Evolutionary conservation across 352 stramenopile genomes (phyloP).

Genomic region (Hyaloperonospora brassicae): DNA sequence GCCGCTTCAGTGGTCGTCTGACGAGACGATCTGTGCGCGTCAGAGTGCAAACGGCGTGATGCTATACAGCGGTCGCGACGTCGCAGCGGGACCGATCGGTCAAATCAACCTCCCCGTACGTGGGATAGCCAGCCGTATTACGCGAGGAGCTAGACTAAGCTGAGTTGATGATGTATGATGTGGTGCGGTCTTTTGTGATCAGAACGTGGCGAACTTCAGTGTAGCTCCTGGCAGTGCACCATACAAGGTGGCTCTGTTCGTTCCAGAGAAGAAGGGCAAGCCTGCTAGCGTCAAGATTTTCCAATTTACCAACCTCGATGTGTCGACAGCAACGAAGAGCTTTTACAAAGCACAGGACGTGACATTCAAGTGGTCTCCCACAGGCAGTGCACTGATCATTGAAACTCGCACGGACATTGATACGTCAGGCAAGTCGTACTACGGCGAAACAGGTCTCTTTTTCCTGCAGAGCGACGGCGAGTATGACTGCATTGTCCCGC

Average conservation of each 20-base stretch:
- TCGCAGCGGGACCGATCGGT: slow-evolving; percentile 48
- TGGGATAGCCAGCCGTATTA: background rate
- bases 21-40: slow-evolving; percentile 81
- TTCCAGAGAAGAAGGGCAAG: slow-evolving; percentile 87
- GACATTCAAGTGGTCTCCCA: slow-evolving; percentile 86
- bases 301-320: slow-evolving; percentile 59
- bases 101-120: slow-evolving; percentile 67
- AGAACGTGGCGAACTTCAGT: slow-evolving; percentile 81
- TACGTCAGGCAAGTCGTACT: slow-evolving; percentile 94
- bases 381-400: slow-evolving; percentile 78
- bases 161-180: background rate
- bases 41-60: slow-evolving; percentile 70
- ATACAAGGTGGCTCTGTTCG: slow-evolving; percentile 82
- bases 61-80: slow-evolving; percentile 66
- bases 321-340: slow-evolving; percentile 70
- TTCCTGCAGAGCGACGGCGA: slow-evolving; percentile 89
- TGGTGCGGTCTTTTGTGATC: slow-evolving; percentile 6
- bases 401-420: slow-evolving; percentile 90
- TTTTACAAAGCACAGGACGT: slow-evolving; percentile 90
- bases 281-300: slow-evolving; percentile 81
- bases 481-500: slow-evolving; percentile 87
- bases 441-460: slow-evolving; percentile 94
- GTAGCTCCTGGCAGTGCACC: slow-evolving; percentile 65
- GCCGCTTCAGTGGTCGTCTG: slow-evolving; percentile 84
- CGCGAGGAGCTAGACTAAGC: background rate